Evolutionary conservation across 169 alveolate species (phyloP).

Genomic region (Miamiensis avidus): DNA sequence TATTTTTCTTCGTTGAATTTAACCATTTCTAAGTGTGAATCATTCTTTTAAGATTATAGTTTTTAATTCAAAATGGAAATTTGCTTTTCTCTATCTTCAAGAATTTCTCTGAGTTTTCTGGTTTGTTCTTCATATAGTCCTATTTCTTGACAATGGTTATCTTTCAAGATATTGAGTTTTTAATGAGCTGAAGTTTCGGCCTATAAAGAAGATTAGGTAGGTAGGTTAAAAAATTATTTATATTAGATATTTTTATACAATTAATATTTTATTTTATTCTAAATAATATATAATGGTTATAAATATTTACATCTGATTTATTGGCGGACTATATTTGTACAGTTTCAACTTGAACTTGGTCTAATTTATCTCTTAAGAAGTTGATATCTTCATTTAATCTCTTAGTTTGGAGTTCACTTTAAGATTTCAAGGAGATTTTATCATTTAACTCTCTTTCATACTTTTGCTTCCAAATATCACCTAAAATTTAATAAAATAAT

Average conservation of each 20-base stretch:
- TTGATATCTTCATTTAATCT: constrained; percentile 5
- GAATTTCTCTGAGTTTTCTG: constrained; percentile 15
- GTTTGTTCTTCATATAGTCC: constrained; percentile 25
- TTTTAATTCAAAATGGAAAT: constrained; percentile 4
- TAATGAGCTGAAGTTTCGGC: constrained; percentile 1
- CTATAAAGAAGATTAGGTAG: neutral
- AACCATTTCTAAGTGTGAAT: neutral
- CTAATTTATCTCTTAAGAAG: constrained; percentile 6
- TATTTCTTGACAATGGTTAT: constrained; percentile 6
- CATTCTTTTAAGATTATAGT: neutral
- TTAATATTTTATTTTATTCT: no score
- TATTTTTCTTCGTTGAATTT: neutral
- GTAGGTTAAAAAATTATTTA: no score
- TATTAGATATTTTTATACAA: neutral
- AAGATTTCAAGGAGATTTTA: constrained; percentile 4
- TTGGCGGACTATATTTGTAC: neutral
- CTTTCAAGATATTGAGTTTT: neutral
- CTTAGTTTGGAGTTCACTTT: neutral
- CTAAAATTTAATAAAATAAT: neutral
- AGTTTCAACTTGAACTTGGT: constrained; percentile 4
- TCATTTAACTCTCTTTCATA: constrained; percentile 18
- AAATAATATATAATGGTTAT: no score
- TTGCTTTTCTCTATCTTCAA: constrained; percentile 24
- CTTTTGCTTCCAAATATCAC: constrained; percentile 19
- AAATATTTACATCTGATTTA: neutral